phyloP scores from a whole-genome alignment of 768 basidiomycete genomes.

The Auricularia heimuer region DNA sequence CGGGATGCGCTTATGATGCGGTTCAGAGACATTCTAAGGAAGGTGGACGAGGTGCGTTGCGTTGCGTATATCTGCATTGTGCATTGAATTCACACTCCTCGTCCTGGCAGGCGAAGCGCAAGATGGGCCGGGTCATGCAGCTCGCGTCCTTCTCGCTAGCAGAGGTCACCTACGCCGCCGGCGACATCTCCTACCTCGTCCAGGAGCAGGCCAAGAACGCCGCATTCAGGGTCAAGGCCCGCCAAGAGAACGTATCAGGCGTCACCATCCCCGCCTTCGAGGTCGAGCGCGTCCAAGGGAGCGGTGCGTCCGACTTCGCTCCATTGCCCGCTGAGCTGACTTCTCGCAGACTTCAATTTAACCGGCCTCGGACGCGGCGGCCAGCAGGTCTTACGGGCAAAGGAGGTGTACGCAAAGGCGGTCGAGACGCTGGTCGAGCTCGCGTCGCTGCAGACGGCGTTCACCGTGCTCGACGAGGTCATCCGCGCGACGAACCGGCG shows the following conservation, averaged over 20 bases:
- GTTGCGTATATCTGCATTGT: neutral
- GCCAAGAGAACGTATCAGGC: conserved; percentile 96
- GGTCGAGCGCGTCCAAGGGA: conserved; percentile 74
- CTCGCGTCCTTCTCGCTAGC: conserved; percentile 98
- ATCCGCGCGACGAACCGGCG: conserved; percentile 98
- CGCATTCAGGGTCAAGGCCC: conserved; percentile 85
- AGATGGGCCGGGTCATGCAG: conserved; percentile 99
- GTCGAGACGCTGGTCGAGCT: conserved; percentile 95
- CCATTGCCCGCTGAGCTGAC: conserved; percentile 5
- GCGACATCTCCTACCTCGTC: conserved; percentile 95
- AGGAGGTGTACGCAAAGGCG: conserved; percentile 96
- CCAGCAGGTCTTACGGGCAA: conserved; percentile 88
- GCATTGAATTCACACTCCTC: neutral
- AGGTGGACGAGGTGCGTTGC: conserved; percentile 85
- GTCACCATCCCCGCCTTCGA: conserved; percentile 95
- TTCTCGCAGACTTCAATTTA: conserved; percentile 74
- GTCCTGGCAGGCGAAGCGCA: conserved; percentile 74
- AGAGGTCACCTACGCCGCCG: conserved; percentile 95
- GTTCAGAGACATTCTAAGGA: conserved; percentile 87
- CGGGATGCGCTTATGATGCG: conserved; percentile 91
- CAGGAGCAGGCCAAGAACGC: conserved; percentile 92
- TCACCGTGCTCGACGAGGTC: conserved; percentile 97
- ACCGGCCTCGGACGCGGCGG: conserved; percentile 96
- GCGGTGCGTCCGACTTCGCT: conserved; percentile 40
- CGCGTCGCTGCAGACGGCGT: conserved; percentile 93